Conservation (phyloP, 768 basidiomycete species). For the Russula ochroleuca region DNA sequence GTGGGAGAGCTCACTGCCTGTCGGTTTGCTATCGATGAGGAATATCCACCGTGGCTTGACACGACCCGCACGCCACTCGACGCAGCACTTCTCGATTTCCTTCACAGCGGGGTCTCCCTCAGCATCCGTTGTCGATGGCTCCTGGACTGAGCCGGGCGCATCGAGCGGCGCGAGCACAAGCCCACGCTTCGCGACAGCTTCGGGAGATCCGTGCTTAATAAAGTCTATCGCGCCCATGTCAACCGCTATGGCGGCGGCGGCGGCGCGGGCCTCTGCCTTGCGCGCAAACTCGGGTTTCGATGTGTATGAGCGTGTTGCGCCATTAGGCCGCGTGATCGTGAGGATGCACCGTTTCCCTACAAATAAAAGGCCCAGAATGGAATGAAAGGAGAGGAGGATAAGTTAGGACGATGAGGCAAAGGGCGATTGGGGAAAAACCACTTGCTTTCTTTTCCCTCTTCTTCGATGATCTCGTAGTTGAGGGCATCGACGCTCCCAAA, state of each 20-base stretch:
- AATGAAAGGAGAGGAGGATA: background rate
- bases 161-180: slow-evolving; percentile 36
- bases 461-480: slow-evolving; percentile 28
- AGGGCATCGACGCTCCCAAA: slow-evolving; percentile 30
- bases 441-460: slow-evolving; percentile 22
- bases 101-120: slow-evolving; percentile 32
- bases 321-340: slow-evolving; percentile 55
- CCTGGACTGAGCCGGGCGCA: slow-evolving; percentile 17
- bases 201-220: slow-evolving; percentile 44
- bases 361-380: background rate
- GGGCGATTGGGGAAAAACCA: background rate
- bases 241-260: slow-evolving; percentile 51
- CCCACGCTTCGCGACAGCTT: slow-evolving; percentile 36
- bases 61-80: slow-evolving; percentile 49
- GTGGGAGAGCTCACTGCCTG: slow-evolving; percentile 35
- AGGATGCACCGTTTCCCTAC: slow-evolving; percentile 60
- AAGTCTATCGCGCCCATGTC: slow-evolving; percentile 60
- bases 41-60: slow-evolving; percentile 52
- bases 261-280: slow-evolving; percentile 51
- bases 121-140: slow-evolving; percentile 7
- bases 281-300: slow-evolving; percentile 44
- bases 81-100: slow-evolving; percentile 52
- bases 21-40: slow-evolving; percentile 45
- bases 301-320: slow-evolving; percentile 48
- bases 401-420: background rate